Evolutionary conservation across 176 grass and related monocot genomes (phyloP).

Genomic region (Oryza longistaminata): DNA sequence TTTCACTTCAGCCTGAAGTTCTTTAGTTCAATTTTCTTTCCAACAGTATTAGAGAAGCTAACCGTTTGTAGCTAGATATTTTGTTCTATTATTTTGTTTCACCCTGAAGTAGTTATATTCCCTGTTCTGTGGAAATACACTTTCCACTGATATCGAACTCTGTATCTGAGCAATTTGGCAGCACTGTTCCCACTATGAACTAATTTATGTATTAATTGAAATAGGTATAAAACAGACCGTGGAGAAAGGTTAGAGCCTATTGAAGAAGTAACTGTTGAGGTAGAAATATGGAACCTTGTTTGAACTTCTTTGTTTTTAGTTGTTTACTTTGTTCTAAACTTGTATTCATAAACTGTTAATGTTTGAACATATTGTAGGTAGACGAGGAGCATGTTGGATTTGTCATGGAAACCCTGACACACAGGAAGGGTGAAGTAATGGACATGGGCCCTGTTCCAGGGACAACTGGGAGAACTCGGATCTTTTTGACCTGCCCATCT

Average conservation of each 20-base stretch:
- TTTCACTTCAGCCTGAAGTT: background rate
- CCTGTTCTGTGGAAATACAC: no score
- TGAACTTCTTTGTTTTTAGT: constrained; percentile 26
- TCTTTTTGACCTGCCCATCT: constrained; percentile 95
- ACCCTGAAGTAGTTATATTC: no score
- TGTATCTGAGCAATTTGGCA: constrained; percentile 7
- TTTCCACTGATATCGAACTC: background rate
- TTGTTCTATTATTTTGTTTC: background rate
- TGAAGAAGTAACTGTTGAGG: constrained; percentile 99
- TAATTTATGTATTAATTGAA: constrained; percentile 32
- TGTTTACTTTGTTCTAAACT: constrained; percentile 23
- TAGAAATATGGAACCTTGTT: constrained; percentile 43
- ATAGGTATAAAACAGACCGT: constrained; percentile 89
- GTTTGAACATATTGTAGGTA: constrained; percentile 59
- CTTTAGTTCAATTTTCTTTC: constrained; percentile 9
- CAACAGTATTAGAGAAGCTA: background rate
- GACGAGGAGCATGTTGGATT: constrained; percentile 96
- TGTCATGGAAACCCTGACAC: constrained; percentile 89
- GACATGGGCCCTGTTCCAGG: constrained; percentile 98
- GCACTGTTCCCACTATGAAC: constrained; percentile 1
- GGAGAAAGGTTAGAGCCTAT: constrained; percentile 82
- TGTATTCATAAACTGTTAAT: constrained; percentile 21
- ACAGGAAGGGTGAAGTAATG: constrained; percentile 78
- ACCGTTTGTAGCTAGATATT: constrained; percentile 24
- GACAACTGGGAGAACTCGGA: constrained; percentile 68